A percentile compares a stretch with the other conserved stretches of the same genome.
Conservation (phyloP, 1,139 yeast genomes). For the Yamadazyma siamensis region DNA sequence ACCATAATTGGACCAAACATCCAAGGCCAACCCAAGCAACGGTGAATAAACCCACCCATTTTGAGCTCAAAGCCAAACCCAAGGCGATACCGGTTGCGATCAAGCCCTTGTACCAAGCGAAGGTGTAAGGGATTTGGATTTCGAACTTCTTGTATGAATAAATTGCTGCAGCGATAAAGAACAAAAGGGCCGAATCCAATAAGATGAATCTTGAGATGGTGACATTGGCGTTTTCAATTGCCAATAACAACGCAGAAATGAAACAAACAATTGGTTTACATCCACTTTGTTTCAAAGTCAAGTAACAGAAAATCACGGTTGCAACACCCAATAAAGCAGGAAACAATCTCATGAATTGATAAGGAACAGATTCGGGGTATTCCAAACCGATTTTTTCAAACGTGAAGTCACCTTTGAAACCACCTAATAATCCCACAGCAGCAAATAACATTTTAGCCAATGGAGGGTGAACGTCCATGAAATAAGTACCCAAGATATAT, state of each 20-base stretch:
- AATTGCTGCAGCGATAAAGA: slow-evolving; percentile 84
- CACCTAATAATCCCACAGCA: slow-evolving; percentile 67
- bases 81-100: slow-evolving; percentile 74
- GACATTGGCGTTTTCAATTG: slow-evolving; percentile 80
- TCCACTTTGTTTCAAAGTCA: slow-evolving; percentile 84
- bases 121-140: slow-evolving; percentile 67
- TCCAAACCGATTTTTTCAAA: slow-evolving; percentile 70
- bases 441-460: slow-evolving; percentile 87
- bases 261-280: slow-evolving; percentile 76
- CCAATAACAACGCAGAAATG: slow-evolving; percentile 61
- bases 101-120: slow-evolving; percentile 68
- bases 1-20: slow-evolving; percentile 81
- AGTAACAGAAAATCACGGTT: slow-evolving; percentile 71
- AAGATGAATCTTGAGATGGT: slow-evolving; percentile 90
- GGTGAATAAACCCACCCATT: slow-evolving; percentile 97
- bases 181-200: slow-evolving; percentile 85
- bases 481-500: slow-evolving; percentile 67
- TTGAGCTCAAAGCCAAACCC: slow-evolving; percentile 85
- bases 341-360: slow-evolving; percentile 77
- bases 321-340: slow-evolving; percentile 82
- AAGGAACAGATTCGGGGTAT: slow-evolving; percentile 63
- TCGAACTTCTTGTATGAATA: slow-evolving; percentile 82
- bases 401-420: slow-evolving; percentile 72
- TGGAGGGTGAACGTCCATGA: slow-evolving; percentile 96
- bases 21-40: slow-evolving; percentile 84